These are phyloP conservation scores for Eremothecium coryli DNA, from an alignment of 1,139 yeast genomes.

Conservation along the genomic window DNA sequence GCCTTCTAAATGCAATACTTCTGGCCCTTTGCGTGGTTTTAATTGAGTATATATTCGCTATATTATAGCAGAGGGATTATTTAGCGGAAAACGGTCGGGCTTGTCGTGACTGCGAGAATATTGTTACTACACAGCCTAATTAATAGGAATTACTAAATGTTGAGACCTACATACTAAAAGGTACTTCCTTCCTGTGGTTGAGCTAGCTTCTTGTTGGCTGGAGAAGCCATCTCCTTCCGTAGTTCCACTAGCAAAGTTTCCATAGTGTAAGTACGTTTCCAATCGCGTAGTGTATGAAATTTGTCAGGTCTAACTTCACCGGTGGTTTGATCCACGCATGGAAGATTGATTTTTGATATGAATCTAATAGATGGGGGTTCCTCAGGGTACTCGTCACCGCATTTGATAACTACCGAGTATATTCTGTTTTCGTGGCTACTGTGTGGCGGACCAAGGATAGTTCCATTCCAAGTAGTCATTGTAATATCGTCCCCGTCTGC, in stretches of 20 bases:
- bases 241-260: slow-evolving; percentile 83
- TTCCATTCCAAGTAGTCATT: slow-evolving; percentile 93
- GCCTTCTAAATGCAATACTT: no score
- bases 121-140: no score
- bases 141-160: no score
- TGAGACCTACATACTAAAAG: no score
- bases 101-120: no score
- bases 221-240: slow-evolving; percentile 79
- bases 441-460: slow-evolving; percentile 95
- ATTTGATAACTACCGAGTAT: slow-evolving; percentile 69
- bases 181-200: slow-evolving; percentile 89
- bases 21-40: no score
- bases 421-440: slow-evolving; percentile 89
- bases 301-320: slow-evolving; percentile 58
- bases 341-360: slow-evolving; percentile 75
- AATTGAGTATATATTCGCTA: no score
- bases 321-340: slow-evolving; percentile 62
- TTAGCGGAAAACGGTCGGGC: no score
- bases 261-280: slow-evolving; percentile 88
- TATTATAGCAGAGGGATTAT: no score
- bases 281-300: slow-evolving; percentile 64
- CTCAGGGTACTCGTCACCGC: slow-evolving; percentile 83
- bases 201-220: slow-evolving; percentile 70
- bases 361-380: slow-evolving; percentile 77
- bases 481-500: slow-evolving; percentile 82